Base-by-base conservation (phyloP, 441 rosid genomes). In the Daphne laureola region DNA sequence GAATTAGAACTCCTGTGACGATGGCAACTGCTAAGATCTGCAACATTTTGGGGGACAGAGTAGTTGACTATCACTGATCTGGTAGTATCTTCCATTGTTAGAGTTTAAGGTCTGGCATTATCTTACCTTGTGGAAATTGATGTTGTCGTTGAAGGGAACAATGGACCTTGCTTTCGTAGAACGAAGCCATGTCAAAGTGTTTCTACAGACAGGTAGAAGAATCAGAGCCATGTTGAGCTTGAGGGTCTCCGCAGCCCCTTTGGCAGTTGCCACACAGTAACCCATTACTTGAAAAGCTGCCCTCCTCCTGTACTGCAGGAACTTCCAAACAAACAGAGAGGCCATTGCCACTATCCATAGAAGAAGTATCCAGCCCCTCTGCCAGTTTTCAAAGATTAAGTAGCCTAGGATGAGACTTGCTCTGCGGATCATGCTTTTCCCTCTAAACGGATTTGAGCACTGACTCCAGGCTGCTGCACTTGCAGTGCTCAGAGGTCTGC, bases 221-320 rank as follows among this genome's bases (percentile, higher is more conserved):
- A 93, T 72, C 5, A 93, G 76, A 67, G 99, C 99, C 99, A 93
- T 90, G 65, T 93, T 93, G 74, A 93, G 75, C 73, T 93, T 93
- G 48, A 93, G 86, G 43, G 95, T 93, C 79, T 93, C 99, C 2
- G 95, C 99, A 17, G 97, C 90, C 16, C 97, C 99, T 77, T 93
- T 93, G 55, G 99, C 96, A 4, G 80, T 67, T 13, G 82, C 57
- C 60, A 93, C 51, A 63, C 99, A 93, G 55, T 90, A 76, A 14
- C 99, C 95, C 97, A 83, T 83, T 17, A 84, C 89, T 0, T 75
- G 84, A 55, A 87, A 93, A 36, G 86, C 95, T 1, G 83, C 80
- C 71, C 40, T 87, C 62, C 80, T 67, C 75, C 54, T 71, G 58
- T 93, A 93, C 51, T 90, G 90, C 59, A 59, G 17, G 74, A 90